phyloP scores from a whole-genome alignment of 2,329 filamentous ascomycete species.

The Phoma herbarum region DNA sequence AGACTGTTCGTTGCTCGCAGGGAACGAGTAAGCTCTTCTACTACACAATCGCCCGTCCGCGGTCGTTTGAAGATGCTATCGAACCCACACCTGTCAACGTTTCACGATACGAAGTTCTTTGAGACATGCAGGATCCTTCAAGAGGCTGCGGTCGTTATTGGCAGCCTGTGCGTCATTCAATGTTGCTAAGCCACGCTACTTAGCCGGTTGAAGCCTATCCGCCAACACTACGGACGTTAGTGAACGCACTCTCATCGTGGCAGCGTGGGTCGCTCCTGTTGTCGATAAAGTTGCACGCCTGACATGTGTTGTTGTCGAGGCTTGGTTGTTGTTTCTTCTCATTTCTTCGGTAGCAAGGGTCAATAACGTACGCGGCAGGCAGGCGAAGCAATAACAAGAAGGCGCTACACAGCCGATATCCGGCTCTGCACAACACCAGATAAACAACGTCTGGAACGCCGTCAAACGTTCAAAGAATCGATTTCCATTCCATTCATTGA shows the following conservation, averaged over 20 bases:
- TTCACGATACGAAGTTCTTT: conserved; percentile 10
- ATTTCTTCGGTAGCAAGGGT: not conserved
- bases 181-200: conserved; percentile 19
- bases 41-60: not conserved
- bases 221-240: conserved; percentile 10
- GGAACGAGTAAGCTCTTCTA: not conserved
- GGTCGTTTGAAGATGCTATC: not conserved
- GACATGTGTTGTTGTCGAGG: not conserved
- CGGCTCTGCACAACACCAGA: not conserved
- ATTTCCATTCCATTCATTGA: no score
- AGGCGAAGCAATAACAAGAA: not conserved
- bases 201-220: conserved; percentile 9
- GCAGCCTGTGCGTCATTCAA: conserved; percentile 18
- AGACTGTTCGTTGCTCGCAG: not conserved
- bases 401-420: not conserved
- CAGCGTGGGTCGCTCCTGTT: not conserved
- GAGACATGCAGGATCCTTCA: conserved; percentile 8
- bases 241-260: not conserved
- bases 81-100: conserved; percentile 13
- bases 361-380: not conserved
- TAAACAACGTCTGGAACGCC: no score
- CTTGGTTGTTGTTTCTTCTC: not conserved
- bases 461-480: no score
- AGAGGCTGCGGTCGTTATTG: conserved; percentile 16
- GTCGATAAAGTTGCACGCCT: not conserved